Conservation (phyloP, 495 filamentous ascomycete genomes). For the Lichenothelia convexa region DNA sequence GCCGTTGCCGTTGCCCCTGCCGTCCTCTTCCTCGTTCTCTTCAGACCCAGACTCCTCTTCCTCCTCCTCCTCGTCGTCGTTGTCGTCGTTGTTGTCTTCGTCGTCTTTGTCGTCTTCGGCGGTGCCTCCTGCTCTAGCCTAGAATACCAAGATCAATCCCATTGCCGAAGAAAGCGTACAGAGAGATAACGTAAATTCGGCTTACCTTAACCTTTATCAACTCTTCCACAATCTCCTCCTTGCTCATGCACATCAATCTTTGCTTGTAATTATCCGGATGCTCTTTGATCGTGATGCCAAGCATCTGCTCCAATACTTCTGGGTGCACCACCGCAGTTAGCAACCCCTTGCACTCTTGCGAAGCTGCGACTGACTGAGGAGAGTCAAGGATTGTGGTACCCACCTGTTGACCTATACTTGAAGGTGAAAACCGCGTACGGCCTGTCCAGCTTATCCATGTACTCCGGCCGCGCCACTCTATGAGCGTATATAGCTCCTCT, state of each 20-base stretch:
- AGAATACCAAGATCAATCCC: too few relatives aligned
- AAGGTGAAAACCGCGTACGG: conserved; percentile 32
- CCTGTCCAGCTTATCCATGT: conserved; percentile 22
- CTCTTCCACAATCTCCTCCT: background rate
- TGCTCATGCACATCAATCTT: background rate
- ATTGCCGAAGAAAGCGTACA: too few relatives aligned
- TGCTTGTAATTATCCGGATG: conserved; percentile 7
- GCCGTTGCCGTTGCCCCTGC: too few relatives aligned
- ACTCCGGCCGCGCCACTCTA: conserved; percentile 17
- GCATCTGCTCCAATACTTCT: conserved; percentile 10
- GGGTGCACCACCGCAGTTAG: background rate
- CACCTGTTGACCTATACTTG: conserved; percentile 23
- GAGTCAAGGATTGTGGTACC: conserved; percentile 1
- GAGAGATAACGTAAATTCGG: too few relatives aligned
- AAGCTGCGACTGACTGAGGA: background rate
- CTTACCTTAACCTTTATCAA: background rate
- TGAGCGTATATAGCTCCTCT: conserved; percentile 22
- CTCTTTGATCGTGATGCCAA: conserved; percentile 4
- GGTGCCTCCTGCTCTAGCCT: too few relatives aligned
- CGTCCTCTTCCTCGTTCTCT: too few relatives aligned
- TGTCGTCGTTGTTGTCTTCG: too few relatives aligned
- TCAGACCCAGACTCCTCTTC: too few relatives aligned
- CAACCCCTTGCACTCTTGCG: background rate
- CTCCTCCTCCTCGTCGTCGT: too few relatives aligned
- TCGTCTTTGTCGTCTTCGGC: too few relatives aligned